Conservation (phyloP, 2,329 filamentous ascomycete genomes). For the Epichloe hybrida region DNA sequence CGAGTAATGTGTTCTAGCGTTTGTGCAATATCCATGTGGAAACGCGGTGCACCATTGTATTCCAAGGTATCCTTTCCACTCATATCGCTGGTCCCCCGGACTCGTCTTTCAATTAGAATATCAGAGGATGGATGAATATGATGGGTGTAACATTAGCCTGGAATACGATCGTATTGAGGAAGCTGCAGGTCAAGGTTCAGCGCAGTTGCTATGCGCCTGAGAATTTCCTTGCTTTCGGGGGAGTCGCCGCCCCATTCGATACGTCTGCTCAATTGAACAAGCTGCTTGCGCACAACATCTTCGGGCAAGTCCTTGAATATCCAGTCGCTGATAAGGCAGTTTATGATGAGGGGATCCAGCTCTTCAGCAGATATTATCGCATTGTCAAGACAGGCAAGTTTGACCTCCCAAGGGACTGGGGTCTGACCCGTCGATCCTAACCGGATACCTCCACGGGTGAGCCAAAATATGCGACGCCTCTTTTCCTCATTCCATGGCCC, state of each 20-base stretch:
- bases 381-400: conserved; percentile 22
- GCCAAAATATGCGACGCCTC: conserved; percentile 31
- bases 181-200: conserved; percentile 7
- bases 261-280: conserved; percentile 14
- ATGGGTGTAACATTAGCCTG: background rate
- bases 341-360: conserved; percentile 17
- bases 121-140: background rate
- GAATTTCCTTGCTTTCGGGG: conserved; percentile 11
- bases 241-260: conserved; percentile 19
- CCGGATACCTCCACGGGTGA: conserved; percentile 25
- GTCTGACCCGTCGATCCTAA: conserved; percentile 15
- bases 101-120: too few species aligned
- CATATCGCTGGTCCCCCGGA: too few species aligned
- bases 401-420: conserved; percentile 27
- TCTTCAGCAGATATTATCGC: conserved; percentile 18
- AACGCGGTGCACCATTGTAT: too few species aligned
- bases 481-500: conserved; percentile 29
- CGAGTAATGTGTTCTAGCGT: too few species aligned
- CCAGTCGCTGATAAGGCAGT: conserved; percentile 18
- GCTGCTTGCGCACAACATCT: conserved; percentile 16
- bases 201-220: conserved; percentile 9
- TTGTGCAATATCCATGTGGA: too few species aligned
- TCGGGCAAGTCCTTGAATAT: conserved; percentile 16
- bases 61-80: too few species aligned
- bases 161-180: conserved; percentile 2